A percentile compares a stretch with the other conserved stretches of the same genome.
These are phyloP conservation scores for Backusella liffmaniae DNA, from an alignment of 192 early-diverging fungal genomes.

Conservation along the genomic window DNA sequence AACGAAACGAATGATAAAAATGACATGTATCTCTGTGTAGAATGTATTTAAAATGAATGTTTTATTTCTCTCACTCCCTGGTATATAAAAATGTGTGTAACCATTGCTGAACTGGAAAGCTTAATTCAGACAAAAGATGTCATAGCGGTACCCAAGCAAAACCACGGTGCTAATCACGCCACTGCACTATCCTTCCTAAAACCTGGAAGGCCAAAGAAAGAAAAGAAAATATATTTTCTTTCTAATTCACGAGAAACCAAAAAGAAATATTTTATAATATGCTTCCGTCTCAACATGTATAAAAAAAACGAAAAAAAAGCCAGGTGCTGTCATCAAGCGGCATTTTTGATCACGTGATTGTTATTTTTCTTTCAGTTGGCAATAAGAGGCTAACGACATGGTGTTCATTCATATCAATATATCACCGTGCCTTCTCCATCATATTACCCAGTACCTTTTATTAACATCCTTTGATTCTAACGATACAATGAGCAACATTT, in stretches of 20 bases:
- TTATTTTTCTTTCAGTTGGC: not conserved
- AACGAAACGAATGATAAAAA: not conserved
- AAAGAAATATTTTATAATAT: not conserved
- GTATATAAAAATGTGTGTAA: not conserved
- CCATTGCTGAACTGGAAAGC: not conserved
- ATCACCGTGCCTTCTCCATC: not conserved
- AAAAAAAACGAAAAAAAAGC: not conserved
- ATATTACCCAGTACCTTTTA: not conserved
- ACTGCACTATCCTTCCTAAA: not conserved
- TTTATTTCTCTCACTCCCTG: not conserved
- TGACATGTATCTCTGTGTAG: not conserved
- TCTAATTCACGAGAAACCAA: not conserved
- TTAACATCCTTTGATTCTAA: not conserved
- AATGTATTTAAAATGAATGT: not conserved
- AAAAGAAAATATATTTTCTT: not conserved
- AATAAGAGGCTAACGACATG: not conserved
- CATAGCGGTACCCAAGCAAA: not conserved
- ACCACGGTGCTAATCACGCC: not conserved
- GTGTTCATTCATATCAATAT: not conserved
- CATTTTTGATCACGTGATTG: not conserved
- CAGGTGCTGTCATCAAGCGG: not conserved
- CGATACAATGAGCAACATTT: constrained; percentile 42
- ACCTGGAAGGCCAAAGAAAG: not conserved
- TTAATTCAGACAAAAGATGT: not conserved
- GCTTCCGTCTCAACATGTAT: not conserved